Conservation (phyloP, 2,329 filamentous ascomycete species). For the Apiospora kogelbergensis region DNA sequence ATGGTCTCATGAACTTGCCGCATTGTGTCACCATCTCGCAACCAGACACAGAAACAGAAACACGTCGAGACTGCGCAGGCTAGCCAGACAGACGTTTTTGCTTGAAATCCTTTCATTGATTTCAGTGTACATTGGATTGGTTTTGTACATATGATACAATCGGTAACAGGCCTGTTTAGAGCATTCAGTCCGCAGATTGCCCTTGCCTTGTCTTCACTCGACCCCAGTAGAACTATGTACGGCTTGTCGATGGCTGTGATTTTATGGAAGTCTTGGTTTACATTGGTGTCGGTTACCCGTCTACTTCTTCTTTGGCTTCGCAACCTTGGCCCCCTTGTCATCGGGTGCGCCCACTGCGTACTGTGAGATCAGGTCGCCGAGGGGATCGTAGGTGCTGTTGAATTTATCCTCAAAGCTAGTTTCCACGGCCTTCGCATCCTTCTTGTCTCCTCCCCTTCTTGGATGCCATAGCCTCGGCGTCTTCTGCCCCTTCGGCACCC, state of each 20-base stretch:
- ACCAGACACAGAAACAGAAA: background rate
- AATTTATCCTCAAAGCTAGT: conserved; percentile 26
- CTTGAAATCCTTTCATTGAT: background rate
- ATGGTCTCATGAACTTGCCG: background rate
- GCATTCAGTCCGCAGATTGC: background rate
- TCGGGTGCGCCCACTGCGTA: conserved; percentile 36
- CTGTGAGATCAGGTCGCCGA: conserved; percentile 52
- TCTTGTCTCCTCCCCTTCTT: conserved; percentile 5
- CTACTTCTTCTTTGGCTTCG: background rate
- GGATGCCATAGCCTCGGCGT: background rate
- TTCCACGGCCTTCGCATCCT: conserved; percentile 16
- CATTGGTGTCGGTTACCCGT: background rate
- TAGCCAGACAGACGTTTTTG: background rate
- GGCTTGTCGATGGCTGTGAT: too few relatives aligned
- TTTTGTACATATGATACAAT: conserved; percentile 11
- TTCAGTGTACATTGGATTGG: conserved; percentile 4
- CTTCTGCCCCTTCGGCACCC: conserved; percentile 14
- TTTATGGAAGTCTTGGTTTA: background rate
- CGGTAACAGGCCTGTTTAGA: background rate
- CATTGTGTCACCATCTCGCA: background rate
- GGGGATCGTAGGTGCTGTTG: conserved; percentile 32
- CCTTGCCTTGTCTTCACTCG: background rate
- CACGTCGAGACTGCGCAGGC: too few relatives aligned
- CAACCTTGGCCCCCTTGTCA: background rate
- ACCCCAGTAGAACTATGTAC: too few relatives aligned